Evolutionary conservation across 371 early-diverging fungal genomes (phyloP), one percentile per base, ranked within the genome.

Genomic region (Choanephora cucurbitarum): DNA sequence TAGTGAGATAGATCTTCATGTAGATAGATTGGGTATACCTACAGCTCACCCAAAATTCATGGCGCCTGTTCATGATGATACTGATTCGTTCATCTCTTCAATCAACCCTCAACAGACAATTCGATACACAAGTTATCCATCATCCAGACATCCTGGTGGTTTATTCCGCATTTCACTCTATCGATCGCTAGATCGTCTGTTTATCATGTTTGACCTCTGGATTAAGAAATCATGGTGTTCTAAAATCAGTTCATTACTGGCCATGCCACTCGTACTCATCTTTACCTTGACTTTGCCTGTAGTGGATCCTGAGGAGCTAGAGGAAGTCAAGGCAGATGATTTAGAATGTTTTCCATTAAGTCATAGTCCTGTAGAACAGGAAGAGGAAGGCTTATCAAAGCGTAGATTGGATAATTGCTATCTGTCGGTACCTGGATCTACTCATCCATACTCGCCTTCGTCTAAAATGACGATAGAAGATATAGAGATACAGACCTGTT

Each of bases 241-340:
- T 18, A 79, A 72, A 42, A 46, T 81, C 18, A 79, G 75, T 52
- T 69, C 85, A 0, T 39, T 85, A 17, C 63, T 80, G 1, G 82
- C 84, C 9, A 56, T 71, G 0, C 88, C 88, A 0, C 61, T 84
- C 28, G 78, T 81, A 0, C 52, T 87, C 5, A 15, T 84, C 1
- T 69, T 87, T 37, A 80, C 75, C 5, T 50, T 86, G 24, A 86
- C 88, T 0, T 48, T 87, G 21, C 86, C 88, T 22, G 87, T 85
- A 10, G 83, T 80, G 0, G 83, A 87, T 46, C 40, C 70, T 1
- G 76, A 77, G 1, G 83, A 87, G 44, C 40, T 70, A 1, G 76
- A 77, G 1, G 67, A 63, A 31, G 33, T 62, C 15, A 62, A 69
- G 33, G 60, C 73, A 0, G 73, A 78, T 41, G 71, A 64, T 47